A percentile compares a stretch with the other conserved stretches of the same genome.
Conservation (phyloP, 148 eudicot species). For the Diospyros kaki region DNA sequence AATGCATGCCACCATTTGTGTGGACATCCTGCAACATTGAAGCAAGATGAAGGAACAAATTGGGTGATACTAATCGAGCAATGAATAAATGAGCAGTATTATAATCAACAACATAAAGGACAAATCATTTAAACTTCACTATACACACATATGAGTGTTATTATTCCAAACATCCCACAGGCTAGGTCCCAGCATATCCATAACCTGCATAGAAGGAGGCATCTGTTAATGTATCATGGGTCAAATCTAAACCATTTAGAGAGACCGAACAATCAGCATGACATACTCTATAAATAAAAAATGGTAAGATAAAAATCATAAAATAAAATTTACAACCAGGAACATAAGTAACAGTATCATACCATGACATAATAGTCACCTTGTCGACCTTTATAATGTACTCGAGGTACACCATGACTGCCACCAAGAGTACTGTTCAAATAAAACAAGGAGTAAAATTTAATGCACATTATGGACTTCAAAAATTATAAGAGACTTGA, state of each 20-base stretch:
- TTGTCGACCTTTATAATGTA: constrained; percentile 72
- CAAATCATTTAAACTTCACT: neutral
- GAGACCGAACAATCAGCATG: neutral
- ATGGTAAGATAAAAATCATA: neutral
- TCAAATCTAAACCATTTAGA: neutral
- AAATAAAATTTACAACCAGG: neutral
- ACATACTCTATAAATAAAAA: neutral
- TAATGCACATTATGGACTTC: neutral
- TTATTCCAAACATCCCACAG: constrained; percentile 90
- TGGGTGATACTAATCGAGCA: neutral
- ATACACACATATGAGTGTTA: constrained; percentile 47
- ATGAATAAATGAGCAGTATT: neutral
- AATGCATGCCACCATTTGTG: constrained; percentile 86
- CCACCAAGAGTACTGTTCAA: constrained; percentile 60
- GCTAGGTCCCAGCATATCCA: constrained; percentile 87
- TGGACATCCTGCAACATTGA: constrained; percentile 64
- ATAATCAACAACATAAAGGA: neutral
- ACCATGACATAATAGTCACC: constrained; percentile 76
- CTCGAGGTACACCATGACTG: constrained; percentile 75
- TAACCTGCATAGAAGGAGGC: constrained; percentile 43
- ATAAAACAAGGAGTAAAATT: neutral
- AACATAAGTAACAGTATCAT: constrained; percentile 10
- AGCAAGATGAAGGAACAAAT: neutral
- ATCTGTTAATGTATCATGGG: neutral
- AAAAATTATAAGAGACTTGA: neutral